Conservation (phyloP, 1,139 yeast genomes). For the Yamadazyma siamensis region DNA sequence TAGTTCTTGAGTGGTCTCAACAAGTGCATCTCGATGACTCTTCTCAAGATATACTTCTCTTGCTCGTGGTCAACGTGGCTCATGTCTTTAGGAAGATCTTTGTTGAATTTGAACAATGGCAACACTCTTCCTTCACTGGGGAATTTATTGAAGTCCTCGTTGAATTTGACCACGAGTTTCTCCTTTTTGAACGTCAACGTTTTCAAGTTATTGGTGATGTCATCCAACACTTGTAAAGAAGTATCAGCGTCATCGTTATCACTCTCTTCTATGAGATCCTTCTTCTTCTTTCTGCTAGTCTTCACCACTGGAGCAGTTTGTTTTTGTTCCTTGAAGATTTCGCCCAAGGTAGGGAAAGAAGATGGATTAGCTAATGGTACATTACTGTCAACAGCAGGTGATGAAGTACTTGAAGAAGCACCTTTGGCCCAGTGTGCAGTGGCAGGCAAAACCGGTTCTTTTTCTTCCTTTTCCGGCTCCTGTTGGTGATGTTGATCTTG, state of each 20-base stretch:
- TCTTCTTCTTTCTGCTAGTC: constrained; percentile 25
- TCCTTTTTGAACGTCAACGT: constrained; percentile 29
- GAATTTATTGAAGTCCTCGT: constrained; percentile 29
- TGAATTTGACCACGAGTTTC: constrained; percentile 19
- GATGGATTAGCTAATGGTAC: constrained; percentile 48
- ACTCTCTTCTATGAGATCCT: constrained; percentile 34
- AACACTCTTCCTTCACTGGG: constrained; percentile 18
- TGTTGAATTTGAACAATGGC: constrained; percentile 41
- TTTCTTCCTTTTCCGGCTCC: constrained; percentile 15
- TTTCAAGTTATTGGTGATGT: constrained; percentile 32
- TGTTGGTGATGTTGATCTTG: constrained; percentile 6
- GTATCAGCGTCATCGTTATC: constrained; percentile 42
- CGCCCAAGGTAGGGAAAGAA: constrained; percentile 74
- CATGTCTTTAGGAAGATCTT: constrained; percentile 11
- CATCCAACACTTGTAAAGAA: constrained; percentile 36
- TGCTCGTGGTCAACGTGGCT: constrained; percentile 26
- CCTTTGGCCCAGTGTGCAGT: constrained; percentile 58
- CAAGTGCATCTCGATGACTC: constrained; percentile 40
- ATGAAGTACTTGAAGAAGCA: constrained; percentile 20
- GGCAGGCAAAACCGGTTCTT: constrained; percentile 36
- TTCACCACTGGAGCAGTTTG: constrained; percentile 27
- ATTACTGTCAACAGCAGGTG: constrained; percentile 35
- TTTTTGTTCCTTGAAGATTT: constrained; percentile 48
- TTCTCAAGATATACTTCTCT: constrained; percentile 37
- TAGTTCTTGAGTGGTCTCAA: constrained; percentile 45